Conservation (phyloP, 129 eudicot species). For the Glebionis coronaria region DNA sequence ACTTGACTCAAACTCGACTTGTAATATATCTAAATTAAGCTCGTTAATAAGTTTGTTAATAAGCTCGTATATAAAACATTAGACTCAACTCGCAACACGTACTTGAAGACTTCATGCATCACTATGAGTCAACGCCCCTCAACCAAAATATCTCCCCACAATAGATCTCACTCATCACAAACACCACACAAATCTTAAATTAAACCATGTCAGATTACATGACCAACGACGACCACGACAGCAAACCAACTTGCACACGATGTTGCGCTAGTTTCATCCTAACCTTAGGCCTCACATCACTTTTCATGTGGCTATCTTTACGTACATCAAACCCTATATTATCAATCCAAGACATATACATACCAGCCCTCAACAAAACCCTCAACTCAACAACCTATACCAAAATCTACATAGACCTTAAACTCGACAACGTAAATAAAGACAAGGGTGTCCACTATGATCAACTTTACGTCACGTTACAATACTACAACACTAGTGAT, state of each 20-base stretch:
- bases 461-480: slow-evolving; percentile 35
- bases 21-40: no score
- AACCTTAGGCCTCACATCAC: slow-evolving; percentile 56
- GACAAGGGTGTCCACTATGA: slow-evolving; percentile 63
- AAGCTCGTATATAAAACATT: no score
- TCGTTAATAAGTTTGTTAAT: no score
- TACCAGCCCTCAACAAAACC: slow-evolving; percentile 52
- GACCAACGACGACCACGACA: slow-evolving; percentile 7
- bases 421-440: no score
- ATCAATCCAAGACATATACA: slow-evolving; percentile 62
- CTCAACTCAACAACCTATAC: slow-evolving; percentile 33
- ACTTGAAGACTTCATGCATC: no score
- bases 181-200: no score
- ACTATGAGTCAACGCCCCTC: no score
- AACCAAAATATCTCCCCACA: no score
- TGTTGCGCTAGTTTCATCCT: slow-evolving; percentile 51
- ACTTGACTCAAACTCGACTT: no score
- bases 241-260: slow-evolving; percentile 36
- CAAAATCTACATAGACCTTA: slow-evolving; percentile 50
- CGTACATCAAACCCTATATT: slow-evolving; percentile 53
- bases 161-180: no score
- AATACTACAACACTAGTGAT: slow-evolving; percentile 17
- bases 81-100: no score
- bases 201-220: slow-evolving; percentile 36
- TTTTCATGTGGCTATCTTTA: slow-evolving; percentile 66